Evolutionary conservation across 768 basidiomycete genomes (phyloP), one percentile per base, ranked within the genome.

Genomic region (Coprinopsis strossmayeri): DNA sequence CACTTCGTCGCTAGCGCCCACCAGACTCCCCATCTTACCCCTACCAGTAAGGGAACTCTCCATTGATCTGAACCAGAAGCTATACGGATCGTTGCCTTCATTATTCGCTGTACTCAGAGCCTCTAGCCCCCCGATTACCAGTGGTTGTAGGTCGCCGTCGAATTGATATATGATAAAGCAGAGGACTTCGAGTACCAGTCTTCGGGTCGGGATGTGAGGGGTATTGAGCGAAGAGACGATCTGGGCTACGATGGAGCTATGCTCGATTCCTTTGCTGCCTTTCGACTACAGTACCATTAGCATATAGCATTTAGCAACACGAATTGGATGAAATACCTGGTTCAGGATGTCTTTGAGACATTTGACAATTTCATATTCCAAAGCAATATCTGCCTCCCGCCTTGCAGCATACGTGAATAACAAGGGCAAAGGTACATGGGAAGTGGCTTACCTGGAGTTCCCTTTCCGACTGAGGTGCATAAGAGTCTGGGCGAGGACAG

Each of bases 1-100:
- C 48, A 94, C 78, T 56, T 97, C 93, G 12, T 94, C 90, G 57
- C 93, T 95, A 20, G 92, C 91, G 0, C 96, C 96, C 5, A 99
- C 95, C 34, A 89, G 65, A 61, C 89, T 96, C 1, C 95, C 95
- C 91, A 97, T 93, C 63, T 84, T 87, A 1, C 95, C 95, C 48
- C 92, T 72, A 2, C 93, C 94, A 40, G 81, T 76, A 15, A 97
- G 72, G 2, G 79, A 79, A 23, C 69, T 67, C 55, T 91, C 87
- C 54, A 95, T 69, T 0, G 83, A 84, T 56, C 82, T 84, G 61
- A 98, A 89, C 94, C 92, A 98, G 57, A 81, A 92, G 53, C 82
- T 83, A 62, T 91, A 98, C 46, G 71, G 78, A 26, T 79, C 77
- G 18, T 72, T 71, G 12, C 72, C 67, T 43, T 77, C 78, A 40